Evolutionary conservation across 805 yeast genomes (phyloP), one percentile per base, ranked within the genome.

Genomic region (Torulaspora microellipsoides): DNA sequence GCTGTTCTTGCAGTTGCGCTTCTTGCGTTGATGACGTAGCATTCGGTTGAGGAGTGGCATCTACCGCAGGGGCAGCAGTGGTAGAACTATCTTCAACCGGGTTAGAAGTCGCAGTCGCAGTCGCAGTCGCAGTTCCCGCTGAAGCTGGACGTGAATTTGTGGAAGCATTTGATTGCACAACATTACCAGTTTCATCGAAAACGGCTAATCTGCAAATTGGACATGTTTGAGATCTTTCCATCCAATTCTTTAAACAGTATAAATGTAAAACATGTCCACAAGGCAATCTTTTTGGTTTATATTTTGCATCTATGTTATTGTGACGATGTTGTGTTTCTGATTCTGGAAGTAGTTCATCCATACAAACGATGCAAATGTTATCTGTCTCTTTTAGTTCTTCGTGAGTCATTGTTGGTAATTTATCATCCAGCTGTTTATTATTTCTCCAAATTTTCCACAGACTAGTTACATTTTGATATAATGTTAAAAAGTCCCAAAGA

Each of bases 201-300:
- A 88, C 95, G 9, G 80, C 77, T 27, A 82, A 71, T 48, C 96
- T 72, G 62, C 99, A 93, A 42, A 90, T 79, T 1, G 99, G 99
- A 68, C 99, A 93, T n/a, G 79, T 77, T 53, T 83, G 91, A 0
- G 96, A 87, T 51, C 95, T 76, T 58, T 86, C 95, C 53, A 93
- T 71, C 99, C 99, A 93, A 52, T 85, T 83, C 57, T 87, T 85
- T 49, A 93, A 72, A 63, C 99, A 93, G 4, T 93, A 90, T 66
- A 84, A 68, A 62, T 93, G 99, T 45, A 91, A 72, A 37, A 87
- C 82, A 64, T 93, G 99, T 20, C 87, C 85, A 70, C 99, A 93
- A 1, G 70, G 73, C 38, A 93, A 70, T 57, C 76, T 83, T 62
- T 87, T 88, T 4, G 98, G 96, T 38, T 66, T 70, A 34, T 67